Conservation (phyloP, 169 alveolate genomes). For the Eimeria acervulina region DNA sequence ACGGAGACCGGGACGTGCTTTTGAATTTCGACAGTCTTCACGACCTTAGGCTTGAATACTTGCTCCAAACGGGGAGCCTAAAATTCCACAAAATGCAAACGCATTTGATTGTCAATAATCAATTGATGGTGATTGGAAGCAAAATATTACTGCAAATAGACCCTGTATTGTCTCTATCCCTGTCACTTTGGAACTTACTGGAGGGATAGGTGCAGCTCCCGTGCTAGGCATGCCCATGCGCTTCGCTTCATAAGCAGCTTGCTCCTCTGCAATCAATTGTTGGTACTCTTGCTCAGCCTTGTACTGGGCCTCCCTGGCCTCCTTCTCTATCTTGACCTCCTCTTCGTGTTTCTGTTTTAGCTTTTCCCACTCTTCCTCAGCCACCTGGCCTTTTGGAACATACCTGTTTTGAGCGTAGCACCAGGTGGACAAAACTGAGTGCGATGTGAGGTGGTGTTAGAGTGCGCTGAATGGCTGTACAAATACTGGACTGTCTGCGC, state of each 20-base stretch:
- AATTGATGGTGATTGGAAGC: too few species aligned
- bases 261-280: conserved; percentile 77
- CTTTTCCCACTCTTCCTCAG: conserved; percentile 85
- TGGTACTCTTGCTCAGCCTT: conserved; percentile 79
- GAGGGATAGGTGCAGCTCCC: conserved; percentile 57
- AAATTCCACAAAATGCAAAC: neutral
- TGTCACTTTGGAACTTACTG: conserved; percentile 4
- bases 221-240: conserved; percentile 67
- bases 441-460: neutral
- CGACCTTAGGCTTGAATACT: conserved; percentile 89
- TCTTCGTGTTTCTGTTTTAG: conserved; percentile 76
- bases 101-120: neutral
- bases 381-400: conserved; percentile 86
- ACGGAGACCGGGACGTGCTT: conserved; percentile 91
- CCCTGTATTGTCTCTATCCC: neutral
- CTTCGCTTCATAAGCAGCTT: conserved; percentile 70
- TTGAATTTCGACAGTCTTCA: conserved; percentile 88
- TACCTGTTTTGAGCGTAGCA: conserved; percentile 82
- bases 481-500: neutral
- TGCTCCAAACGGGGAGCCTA: conserved; percentile 86
- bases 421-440: neutral
- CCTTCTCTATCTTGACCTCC: conserved; percentile 77
- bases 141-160: neutral
- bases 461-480: neutral
- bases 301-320: conserved; percentile 74